These are phyloP conservation scores for Amaranthus palmeri DNA, from an alignment of 148 eudicot species.

Conservation along the genomic window DNA sequence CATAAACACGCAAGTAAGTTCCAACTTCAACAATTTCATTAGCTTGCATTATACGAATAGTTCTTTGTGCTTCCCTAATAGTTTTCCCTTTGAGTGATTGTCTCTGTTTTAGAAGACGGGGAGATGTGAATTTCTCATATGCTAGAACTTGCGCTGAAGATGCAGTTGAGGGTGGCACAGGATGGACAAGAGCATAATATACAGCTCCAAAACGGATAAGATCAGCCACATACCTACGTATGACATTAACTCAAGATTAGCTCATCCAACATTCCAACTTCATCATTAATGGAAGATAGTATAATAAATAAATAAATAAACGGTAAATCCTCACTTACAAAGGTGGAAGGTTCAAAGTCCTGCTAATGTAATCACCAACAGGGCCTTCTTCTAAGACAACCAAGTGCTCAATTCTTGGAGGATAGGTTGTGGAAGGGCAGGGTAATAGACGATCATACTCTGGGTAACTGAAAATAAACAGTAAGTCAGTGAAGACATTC, in stretches of 20 bases:
- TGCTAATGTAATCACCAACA: slow-evolving; percentile 65
- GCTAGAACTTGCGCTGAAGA: slow-evolving; percentile 60
- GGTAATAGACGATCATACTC: slow-evolving; percentile 72
- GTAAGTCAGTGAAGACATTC: background rate
- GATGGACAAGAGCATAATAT: slow-evolving; percentile 86
- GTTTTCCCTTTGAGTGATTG: slow-evolving; percentile 80
- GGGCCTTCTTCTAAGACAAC: slow-evolving; percentile 76
- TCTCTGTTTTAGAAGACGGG: slow-evolving; percentile 51
- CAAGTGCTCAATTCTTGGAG: slow-evolving; percentile 89
- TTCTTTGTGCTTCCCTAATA: slow-evolving; percentile 78
- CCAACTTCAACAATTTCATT: slow-evolving; percentile 85
- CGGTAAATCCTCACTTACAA: slow-evolving; percentile 47
- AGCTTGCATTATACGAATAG: slow-evolving; percentile 55
- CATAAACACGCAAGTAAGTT: slow-evolving; percentile 84
- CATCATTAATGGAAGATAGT: background rate
- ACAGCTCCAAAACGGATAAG: slow-evolving; percentile 96
- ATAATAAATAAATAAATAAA: slow-evolving; percentile 3
- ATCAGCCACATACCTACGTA: slow-evolving; percentile 83
- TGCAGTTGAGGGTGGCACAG: slow-evolving; percentile 84
- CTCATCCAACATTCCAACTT: slow-evolving; percentile 6
- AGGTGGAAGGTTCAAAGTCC: slow-evolving; percentile 67
- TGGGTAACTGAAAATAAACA: slow-evolving; percentile 39
- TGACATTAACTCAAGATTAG: slow-evolving; percentile 21
- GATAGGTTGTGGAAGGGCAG: slow-evolving; percentile 49
- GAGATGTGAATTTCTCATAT: slow-evolving; percentile 64